A percentile compares a stretch with the other conserved stretches of the same genome.
Evolutionary conservation across 2,329 filamentous ascomycete species (phyloP).

Genomic region (Pyricularia sp.): DNA sequence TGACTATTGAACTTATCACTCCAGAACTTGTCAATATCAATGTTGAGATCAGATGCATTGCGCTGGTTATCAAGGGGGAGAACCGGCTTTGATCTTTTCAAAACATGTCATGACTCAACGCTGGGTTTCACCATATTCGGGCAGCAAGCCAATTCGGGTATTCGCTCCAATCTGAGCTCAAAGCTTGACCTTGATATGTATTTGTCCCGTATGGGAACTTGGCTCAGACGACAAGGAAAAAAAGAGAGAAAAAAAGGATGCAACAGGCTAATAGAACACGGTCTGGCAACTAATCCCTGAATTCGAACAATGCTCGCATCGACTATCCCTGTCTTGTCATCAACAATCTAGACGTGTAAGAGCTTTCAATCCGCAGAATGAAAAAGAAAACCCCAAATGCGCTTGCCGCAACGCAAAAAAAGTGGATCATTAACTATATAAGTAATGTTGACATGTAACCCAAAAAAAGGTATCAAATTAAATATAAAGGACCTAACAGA

Average conservation of each 20-base stretch:
- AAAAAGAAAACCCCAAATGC: background rate
- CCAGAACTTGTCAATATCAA: too few relatives aligned
- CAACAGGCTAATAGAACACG: background rate
- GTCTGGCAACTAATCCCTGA: background rate
- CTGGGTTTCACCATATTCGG: too few relatives aligned
- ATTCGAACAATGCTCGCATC: background rate
- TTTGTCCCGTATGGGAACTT: too few relatives aligned
- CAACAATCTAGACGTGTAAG: background rate
- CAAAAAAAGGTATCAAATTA: background rate
- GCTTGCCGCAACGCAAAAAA: background rate
- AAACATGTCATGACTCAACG: too few relatives aligned
- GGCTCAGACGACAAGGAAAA: too few relatives aligned
- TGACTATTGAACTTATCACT: too few relatives aligned
- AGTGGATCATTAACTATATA: background rate
- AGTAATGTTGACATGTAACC: background rate
- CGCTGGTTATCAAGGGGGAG: too few relatives aligned
- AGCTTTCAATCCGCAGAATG: background rate
- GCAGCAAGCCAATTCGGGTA: too few relatives aligned
- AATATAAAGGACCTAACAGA: background rate
- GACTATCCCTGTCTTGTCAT: background rate
- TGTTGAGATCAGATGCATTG: too few relatives aligned
- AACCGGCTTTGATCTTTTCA: too few relatives aligned
- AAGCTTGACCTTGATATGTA: too few relatives aligned
- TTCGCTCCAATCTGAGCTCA: too few relatives aligned
- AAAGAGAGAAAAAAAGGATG: background rate